A percentile compares a stretch with the other conserved stretches of the same genome.
These are phyloP conservation scores for Phoma sp. DNA, from an alignment of 2,329 filamentous ascomycete species.

Conservation along the genomic window DNA sequence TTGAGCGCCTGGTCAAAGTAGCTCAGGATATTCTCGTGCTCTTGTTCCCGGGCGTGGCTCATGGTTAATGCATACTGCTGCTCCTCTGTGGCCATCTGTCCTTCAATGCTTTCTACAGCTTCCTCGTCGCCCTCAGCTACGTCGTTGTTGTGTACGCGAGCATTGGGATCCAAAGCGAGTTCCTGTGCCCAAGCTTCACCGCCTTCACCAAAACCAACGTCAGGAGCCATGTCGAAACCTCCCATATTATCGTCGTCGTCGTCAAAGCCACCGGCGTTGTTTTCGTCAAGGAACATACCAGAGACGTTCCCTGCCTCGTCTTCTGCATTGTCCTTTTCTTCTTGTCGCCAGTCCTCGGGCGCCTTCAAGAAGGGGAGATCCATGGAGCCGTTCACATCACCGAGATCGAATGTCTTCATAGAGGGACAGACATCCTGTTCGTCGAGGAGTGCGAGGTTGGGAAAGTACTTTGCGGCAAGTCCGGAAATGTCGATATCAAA, in stretches of 20 bases:
- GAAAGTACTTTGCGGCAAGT: slow-evolving; percentile 84
- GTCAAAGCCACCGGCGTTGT: slow-evolving; percentile 82
- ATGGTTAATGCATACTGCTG: slow-evolving; percentile 83
- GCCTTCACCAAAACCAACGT: slow-evolving; percentile 91
- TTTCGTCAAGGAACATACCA: slow-evolving; percentile 85
- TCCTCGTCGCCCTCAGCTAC: slow-evolving; percentile 63
- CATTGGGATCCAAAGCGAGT: slow-evolving; percentile 84
- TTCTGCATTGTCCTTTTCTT: slow-evolving; percentile 67
- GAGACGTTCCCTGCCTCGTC: slow-evolving; percentile 68
- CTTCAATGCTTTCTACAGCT: slow-evolving; percentile 55
- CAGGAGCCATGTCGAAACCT: slow-evolving; percentile 64
- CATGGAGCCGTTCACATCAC: slow-evolving; percentile 81
- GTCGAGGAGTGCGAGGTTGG: slow-evolving; percentile 77
- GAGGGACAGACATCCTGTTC: slow-evolving; percentile 94
- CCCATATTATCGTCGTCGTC: slow-evolving; percentile 73
- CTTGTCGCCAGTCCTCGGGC: slow-evolving; percentile 81
- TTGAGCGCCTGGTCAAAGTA: slow-evolving; percentile 97
- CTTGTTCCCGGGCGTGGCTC: slow-evolving; percentile 70
- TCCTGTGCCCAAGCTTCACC: slow-evolving; percentile 95
- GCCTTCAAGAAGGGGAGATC: slow-evolving; percentile 93
- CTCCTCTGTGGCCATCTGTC: slow-evolving; percentile 63
- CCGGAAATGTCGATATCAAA: slow-evolving; percentile 80
- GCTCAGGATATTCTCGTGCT: slow-evolving; percentile 93
- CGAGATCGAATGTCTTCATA: slow-evolving; percentile 90
- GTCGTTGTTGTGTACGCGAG: slow-evolving; percentile 75